phyloP scores from a whole-genome alignment of 169 alveolate species.

The Theileria equi region DNA sequence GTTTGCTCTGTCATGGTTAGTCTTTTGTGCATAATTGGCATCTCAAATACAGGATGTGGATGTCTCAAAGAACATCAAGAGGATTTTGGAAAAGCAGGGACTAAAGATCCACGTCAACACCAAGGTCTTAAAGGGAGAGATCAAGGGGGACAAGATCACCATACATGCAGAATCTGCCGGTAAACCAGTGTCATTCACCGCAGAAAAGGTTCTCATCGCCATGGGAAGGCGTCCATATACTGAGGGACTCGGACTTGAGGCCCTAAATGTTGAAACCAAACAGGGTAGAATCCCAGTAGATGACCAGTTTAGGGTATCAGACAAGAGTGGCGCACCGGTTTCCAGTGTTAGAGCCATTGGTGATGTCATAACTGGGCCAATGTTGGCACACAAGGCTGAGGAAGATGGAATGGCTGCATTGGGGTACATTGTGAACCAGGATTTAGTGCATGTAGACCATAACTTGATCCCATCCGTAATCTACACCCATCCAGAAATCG shows the following conservation, averaged over 20 bases:
- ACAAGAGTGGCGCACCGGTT: conserved; percentile 11
- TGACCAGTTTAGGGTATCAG: conserved; percentile 68
- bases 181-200: conserved; percentile 45
- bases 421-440: conserved; percentile 87
- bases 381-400: conserved; percentile 99
- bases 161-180: conserved; percentile 45
- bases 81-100: conserved; percentile 80
- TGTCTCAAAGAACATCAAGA: conserved; percentile 65
- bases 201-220: conserved; percentile 91
- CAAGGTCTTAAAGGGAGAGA: conserved; percentile 83
- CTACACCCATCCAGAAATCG: conserved; percentile 97
- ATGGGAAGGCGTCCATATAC: conserved; percentile 96
- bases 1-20: conserved; percentile 71
- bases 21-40: conserved; percentile 70
- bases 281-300: conserved; percentile 83
- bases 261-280: conserved; percentile 81
- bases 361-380: conserved; percentile 95
- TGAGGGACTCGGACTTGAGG: conserved; percentile 86
- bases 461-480: conserved; percentile 95
- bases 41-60: conserved; percentile 65
- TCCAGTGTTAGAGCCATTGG: conserved; percentile 94
- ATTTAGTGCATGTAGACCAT: conserved; percentile 85
- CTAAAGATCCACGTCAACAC: conserved; percentile 71
- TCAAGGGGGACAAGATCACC: conserved; percentile 49
- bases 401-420: conserved; percentile 95